A percentile compares a stretch with the other conserved stretches of the same genome.
These are phyloP conservation scores for Fusarium sp. DNA, from an alignment of 2,329 filamentous ascomycete genomes.

Conservation along the genomic window DNA sequence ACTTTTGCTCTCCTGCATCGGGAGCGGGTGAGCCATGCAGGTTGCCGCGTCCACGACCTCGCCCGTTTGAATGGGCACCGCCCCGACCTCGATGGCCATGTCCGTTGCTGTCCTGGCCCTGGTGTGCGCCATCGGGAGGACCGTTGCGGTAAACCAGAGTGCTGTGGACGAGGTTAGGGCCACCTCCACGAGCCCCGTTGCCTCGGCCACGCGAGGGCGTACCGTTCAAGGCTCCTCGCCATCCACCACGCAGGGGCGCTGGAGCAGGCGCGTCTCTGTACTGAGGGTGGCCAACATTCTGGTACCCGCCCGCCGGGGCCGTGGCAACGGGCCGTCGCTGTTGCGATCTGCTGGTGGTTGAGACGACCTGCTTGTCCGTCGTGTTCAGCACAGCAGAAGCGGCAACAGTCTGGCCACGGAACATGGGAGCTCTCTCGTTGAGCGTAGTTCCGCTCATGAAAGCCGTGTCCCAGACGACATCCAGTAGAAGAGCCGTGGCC, in stretches of 20 bases:
- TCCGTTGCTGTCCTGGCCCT: conserved; percentile 38
- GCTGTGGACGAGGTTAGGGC: conserved; percentile 62
- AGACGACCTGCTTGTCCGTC: conserved; percentile 83
- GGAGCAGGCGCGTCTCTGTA: conserved; percentile 68
- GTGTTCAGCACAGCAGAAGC: conserved; percentile 91
- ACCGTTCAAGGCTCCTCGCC: conserved; percentile 68
- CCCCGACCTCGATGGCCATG: conserved; percentile 34
- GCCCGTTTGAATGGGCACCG: conserved; percentile 37
- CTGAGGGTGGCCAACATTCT: conserved; percentile 72
- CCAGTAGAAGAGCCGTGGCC: conserved; percentile 82
- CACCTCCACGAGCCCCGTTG: conserved; percentile 52
- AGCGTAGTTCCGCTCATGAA: conserved; percentile 98
- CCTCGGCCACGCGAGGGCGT: conserved; percentile 55
- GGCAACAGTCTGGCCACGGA: conserved; percentile 93
- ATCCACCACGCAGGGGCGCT: conserved; percentile 66
- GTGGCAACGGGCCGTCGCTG: conserved; percentile 64
- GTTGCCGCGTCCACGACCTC: conserved; percentile 49
- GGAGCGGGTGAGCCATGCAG: conserved; percentile 37
- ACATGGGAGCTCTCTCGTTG: conserved; percentile 88
- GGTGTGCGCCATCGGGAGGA: conserved; percentile 44
- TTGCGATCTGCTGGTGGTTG: conserved; percentile 64
- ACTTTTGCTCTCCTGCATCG: conserved; percentile 50
- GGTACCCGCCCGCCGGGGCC: conserved; percentile 60
- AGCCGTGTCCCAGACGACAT: conserved; percentile 91
- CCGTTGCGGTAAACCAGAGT: conserved; percentile 64